phyloP scores from a whole-genome alignment of 306 rosid genomes.

The Ormosia semicastrata region DNA sequence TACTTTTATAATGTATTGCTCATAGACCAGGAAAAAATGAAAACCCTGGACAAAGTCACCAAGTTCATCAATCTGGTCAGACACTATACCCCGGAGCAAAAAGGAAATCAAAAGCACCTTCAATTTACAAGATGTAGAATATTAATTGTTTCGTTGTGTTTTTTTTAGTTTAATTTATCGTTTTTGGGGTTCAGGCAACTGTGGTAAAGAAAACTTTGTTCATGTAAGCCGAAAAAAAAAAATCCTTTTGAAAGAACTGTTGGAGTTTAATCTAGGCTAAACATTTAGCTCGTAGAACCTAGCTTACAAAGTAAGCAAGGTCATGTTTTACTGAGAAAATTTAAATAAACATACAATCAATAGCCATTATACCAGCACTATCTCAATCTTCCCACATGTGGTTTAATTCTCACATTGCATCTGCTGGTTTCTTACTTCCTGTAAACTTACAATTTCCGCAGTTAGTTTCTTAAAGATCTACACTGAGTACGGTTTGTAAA shows the following conservation, averaged over 20 bases:
- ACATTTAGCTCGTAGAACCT: background rate
- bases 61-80: too few species aligned
- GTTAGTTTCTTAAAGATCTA: constrained; percentile 35
- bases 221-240: too few species aligned
- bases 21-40: too few species aligned
- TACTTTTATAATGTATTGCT: too few species aligned
- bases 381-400: constrained; percentile 26
- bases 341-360: constrained; percentile 20
- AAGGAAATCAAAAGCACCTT: too few species aligned
- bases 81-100: too few species aligned
- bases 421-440: constrained; percentile 23
- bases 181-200: too few species aligned
- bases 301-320: background rate
- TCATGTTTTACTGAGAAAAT: background rate
- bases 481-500: constrained; percentile 20
- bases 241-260: background rate
- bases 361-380: constrained; percentile 8
- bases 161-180: too few species aligned
- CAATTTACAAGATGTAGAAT: too few species aligned
- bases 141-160: too few species aligned
- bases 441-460: constrained; percentile 30
- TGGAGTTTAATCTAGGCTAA: background rate
- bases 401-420: constrained; percentile 21
- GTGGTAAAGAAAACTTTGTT: too few species aligned
- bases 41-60: too few species aligned